Evolutionary conservation across 2,329 filamentous ascomycete species (phyloP), one percentile per base, ranked within the genome.

Genomic region (Colletotrichum lupini): DNA sequence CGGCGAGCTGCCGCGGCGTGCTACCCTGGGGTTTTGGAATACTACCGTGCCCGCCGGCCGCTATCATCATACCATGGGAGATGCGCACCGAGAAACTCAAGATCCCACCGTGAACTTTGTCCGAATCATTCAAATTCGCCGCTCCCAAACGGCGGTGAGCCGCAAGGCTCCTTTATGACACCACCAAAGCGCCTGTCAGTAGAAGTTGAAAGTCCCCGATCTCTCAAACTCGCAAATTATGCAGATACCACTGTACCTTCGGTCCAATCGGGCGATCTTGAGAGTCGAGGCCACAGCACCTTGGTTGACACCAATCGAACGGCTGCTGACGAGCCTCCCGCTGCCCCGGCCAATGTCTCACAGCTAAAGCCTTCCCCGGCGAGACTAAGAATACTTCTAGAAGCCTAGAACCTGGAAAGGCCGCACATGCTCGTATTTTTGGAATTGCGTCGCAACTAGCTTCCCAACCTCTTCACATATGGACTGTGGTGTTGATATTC

Each of bases 81-180:
- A 14, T 22, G 12, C 55, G 16, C 19, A 22, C 46, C 66, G 53
- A 63, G n/a, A 32, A 11, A 26, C 22, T 22, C 30, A 53, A 72
- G 24, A 42, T 55, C 24, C 62, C 28, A 32, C 59, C 14, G 26
- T 11, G 24, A 22, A 61, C 16, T 14, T 32, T 26, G 19, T 16
- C 37, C 24, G 19, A 42, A 30, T 55, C 16, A 24, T 7, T 19
- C n/a, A 19, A 22, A 55, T 9, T 49, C 12, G 30, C 14, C 22
- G 37, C 42, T 26, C 42, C n/a, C 28, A 59, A 69, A 70, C 67
- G 55, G 70, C 70, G 70, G 70, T 73, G 70, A 70, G 55, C 59
- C 46, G 30, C 70, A 69, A 22, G 24, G 12, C 69, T 7, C 53
- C 9, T 9, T 37, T 26, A 42, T 26, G 32, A 57, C 49, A 14